Conservation (phyloP, 2,329 filamentous ascomycete genomes). For the Pseudogymnoascus sp. region DNA sequence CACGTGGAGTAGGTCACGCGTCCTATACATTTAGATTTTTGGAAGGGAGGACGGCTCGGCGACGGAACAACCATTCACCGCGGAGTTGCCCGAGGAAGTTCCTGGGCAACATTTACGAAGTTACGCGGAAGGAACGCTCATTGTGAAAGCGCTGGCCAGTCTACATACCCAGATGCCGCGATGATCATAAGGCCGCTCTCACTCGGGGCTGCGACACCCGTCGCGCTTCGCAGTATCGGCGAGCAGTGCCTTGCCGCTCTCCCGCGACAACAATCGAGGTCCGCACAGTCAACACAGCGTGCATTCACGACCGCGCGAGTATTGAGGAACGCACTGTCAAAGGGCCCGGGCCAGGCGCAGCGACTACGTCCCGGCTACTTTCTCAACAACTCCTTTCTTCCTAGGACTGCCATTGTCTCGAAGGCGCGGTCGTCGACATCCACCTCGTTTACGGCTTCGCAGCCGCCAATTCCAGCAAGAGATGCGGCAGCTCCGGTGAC, state of each 20-base stretch:
- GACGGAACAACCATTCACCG: neutral
- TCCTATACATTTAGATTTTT: neutral
- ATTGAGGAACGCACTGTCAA: constrained; percentile 5
- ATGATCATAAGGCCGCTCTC: constrained; percentile 9
- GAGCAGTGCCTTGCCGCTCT: neutral
- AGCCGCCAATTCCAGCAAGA: neutral
- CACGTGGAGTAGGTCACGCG: neutral
- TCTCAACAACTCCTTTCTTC: constrained; percentile 3
- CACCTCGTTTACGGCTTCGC: neutral
- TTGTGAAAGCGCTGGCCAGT: constrained; percentile 1
- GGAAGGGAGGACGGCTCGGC: neutral
- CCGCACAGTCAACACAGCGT: neutral
- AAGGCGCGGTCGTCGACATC: neutral
- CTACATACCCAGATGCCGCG: constrained; percentile 8
- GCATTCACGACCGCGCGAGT: neutral
- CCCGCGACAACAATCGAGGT: neutral
- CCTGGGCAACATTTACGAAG: constrained; percentile 4
- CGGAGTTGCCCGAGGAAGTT: neutral
- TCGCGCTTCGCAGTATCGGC: neutral
- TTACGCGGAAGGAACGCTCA: constrained; percentile 1
- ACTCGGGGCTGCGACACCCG: constrained; percentile 7
- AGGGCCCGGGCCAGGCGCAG: neutral
- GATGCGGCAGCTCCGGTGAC: neutral
- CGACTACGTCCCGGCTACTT: neutral
- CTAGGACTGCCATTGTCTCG: neutral